Conservation (phyloP, 371 early-diverging fungal species). For the Rhizopus delemar region DNA sequence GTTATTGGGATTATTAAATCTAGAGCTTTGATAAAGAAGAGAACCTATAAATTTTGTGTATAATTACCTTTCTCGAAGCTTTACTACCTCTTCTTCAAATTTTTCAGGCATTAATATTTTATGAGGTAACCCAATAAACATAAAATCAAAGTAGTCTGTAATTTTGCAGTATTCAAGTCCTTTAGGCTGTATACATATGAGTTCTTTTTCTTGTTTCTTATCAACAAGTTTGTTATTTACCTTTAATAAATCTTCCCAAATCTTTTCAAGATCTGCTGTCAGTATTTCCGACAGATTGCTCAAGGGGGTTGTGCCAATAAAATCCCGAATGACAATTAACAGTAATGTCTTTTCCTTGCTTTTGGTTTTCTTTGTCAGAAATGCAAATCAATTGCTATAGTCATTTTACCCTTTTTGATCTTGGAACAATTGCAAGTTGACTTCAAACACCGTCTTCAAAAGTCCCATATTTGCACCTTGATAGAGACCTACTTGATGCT, state of each 20-base stretch:
- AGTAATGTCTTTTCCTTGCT: conserved; percentile 85
- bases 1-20: conserved; percentile 72
- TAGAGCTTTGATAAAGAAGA: conserved; percentile 9
- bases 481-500: conserved; percentile 96
- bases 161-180: conserved; percentile 79
- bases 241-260: conserved; percentile 89
- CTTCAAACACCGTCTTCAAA: conserved; percentile 97
- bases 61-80: conserved; percentile 68
- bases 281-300: conserved; percentile 79
- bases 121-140: conserved; percentile 91
- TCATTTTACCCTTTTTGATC: conserved; percentile 56
- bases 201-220: not conserved
- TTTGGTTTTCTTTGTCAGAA: not conserved
- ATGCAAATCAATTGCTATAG: not conserved
- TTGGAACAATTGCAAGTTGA: conserved; percentile 95
- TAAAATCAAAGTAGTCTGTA: conserved; percentile 90
- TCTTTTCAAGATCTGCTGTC: conserved; percentile 79
- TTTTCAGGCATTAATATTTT: conserved; percentile 82
- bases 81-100: conserved; percentile 75
- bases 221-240: conserved; percentile 30
- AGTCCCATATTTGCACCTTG: conserved; percentile 99
- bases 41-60: not conserved
- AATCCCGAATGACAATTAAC: conserved; percentile 96
- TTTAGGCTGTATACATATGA: conserved; percentile 58
- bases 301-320: conserved; percentile 87